Evolutionary conservation across 371 early-diverging fungal genomes (phyloP).

Genomic region (Capillidium rhysosporum): DNA sequence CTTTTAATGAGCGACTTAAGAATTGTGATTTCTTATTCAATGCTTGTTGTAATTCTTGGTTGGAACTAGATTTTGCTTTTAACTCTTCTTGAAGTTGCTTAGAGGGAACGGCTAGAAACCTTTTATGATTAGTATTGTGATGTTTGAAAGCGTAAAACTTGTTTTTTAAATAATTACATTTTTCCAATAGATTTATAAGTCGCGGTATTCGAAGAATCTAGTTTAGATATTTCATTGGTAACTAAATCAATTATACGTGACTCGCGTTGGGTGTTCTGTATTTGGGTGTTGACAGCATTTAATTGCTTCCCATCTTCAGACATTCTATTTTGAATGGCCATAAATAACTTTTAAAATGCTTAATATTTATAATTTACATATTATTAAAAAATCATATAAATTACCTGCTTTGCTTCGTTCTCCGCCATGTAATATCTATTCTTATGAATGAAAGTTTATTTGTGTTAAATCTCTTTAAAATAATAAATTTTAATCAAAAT

Average conservation of each 20-base stretch:
- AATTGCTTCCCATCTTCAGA: neutral
- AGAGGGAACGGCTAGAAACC: neutral
- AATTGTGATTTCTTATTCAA: neutral
- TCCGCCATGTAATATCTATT: too few relatives aligned
- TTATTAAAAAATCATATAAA: too few relatives aligned
- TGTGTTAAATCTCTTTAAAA: too few relatives aligned
- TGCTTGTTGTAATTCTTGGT: neutral
- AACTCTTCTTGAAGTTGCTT: neutral
- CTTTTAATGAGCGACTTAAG: neutral
- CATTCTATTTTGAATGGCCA: slow-evolving; percentile 1
- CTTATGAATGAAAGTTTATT: too few relatives aligned
- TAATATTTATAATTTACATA: too few relatives aligned
- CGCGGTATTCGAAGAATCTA: neutral
- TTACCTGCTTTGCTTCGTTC: too few relatives aligned
- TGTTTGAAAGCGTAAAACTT: neutral
- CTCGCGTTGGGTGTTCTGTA: neutral
- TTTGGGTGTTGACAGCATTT: neutral
- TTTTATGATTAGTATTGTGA: too few relatives aligned
- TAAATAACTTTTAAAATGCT: neutral
- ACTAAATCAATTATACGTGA: slow-evolving; percentile 1
- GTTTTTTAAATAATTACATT: neutral
- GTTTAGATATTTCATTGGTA: neutral
- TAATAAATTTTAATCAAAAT: too few relatives aligned
- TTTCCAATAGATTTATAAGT: slow-evolving; percentile 4
- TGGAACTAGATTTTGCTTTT: neutral